Conservation (phyloP, 2,329 filamentous ascomycete species). For the Fusarium sulawesiense region DNA sequence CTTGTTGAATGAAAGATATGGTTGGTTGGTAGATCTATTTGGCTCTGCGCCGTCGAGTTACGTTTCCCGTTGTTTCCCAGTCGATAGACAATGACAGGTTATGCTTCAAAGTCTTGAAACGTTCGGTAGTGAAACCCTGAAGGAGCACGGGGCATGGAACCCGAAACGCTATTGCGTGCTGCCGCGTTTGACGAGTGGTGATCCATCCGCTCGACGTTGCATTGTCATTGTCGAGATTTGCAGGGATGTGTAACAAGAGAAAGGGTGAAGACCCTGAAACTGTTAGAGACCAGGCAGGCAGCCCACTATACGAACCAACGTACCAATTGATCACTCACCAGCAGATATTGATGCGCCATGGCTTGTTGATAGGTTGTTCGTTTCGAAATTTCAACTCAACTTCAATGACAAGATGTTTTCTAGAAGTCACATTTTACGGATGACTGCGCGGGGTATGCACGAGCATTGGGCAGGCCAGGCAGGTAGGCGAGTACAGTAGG, state of each 20-base stretch:
- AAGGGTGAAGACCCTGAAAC: slow-evolving; percentile 24
- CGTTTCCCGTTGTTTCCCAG: slow-evolving; percentile 30
- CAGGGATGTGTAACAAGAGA: slow-evolving; percentile 8
- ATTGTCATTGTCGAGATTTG: slow-evolving; percentile 14
- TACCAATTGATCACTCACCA: not conserved
- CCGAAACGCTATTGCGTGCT: slow-evolving; percentile 31
- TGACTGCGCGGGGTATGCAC: not conserved
- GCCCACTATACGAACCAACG: slow-evolving; percentile 10
- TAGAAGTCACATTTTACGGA: not conserved
- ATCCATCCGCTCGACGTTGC: slow-evolving; percentile 19
- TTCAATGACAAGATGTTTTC: not conserved
- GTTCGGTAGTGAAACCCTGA: slow-evolving; percentile 30
- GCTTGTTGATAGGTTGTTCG: not conserved
- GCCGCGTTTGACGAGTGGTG: slow-evolving; percentile 38
- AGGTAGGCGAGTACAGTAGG: not conserved
- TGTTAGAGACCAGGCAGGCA: not conserved
- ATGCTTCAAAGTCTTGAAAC: slow-evolving; percentile 42
- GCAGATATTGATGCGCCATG: not conserved
- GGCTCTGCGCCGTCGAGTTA: not conserved
- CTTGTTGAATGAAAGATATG: slow-evolving; percentile 1
- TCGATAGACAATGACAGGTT: slow-evolving; percentile 21
- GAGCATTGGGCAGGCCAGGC: not conserved
- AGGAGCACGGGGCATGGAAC: slow-evolving; percentile 28
- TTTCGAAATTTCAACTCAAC: not conserved
- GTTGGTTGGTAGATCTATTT: not conserved